These are phyloP conservation scores for Sclerotinia subarctica DNA, from an alignment of 2,329 filamentous ascomycete species.

Conservation along the genomic window DNA sequence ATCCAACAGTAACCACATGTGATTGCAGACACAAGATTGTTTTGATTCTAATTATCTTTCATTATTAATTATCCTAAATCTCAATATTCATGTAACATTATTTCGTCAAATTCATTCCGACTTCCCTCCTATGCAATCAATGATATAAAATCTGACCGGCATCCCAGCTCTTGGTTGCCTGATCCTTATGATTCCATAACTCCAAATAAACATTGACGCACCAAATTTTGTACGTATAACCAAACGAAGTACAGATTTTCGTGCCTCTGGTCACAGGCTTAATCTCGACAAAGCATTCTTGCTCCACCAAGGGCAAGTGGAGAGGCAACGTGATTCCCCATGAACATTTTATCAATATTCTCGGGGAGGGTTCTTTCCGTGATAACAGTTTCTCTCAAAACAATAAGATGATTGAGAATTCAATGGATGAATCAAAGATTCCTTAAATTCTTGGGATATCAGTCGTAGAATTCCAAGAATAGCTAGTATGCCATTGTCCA, in stretches of 20 bases:
- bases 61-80: neutral
- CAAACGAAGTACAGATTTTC: neutral
- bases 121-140: neutral
- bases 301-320: too few relatives aligned
- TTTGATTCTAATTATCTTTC: neutral
- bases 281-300: neutral
- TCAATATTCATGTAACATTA: neutral
- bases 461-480: conserved; percentile 32
- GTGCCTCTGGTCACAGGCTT: neutral
- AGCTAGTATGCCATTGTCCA: conserved; percentile 37
- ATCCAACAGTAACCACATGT: neutral
- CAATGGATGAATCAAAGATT: neutral
- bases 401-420: neutral
- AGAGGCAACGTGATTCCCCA: neutral
- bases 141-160: conserved; percentile 11
- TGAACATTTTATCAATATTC: neutral
- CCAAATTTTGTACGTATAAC: conserved; percentile 2
- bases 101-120: neutral
- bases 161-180: conserved; percentile 38
- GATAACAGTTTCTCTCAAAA: neutral
- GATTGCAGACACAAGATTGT: neutral
- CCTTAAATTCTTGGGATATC: neutral
- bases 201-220: neutral
- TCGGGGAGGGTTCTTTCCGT: neutral
- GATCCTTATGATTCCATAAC: neutral